Evolutionary conservation across 352 stramenopile genomes (phyloP), one percentile per base, ranked within the genome.

Genomic region (Phytopythium litorale): DNA sequence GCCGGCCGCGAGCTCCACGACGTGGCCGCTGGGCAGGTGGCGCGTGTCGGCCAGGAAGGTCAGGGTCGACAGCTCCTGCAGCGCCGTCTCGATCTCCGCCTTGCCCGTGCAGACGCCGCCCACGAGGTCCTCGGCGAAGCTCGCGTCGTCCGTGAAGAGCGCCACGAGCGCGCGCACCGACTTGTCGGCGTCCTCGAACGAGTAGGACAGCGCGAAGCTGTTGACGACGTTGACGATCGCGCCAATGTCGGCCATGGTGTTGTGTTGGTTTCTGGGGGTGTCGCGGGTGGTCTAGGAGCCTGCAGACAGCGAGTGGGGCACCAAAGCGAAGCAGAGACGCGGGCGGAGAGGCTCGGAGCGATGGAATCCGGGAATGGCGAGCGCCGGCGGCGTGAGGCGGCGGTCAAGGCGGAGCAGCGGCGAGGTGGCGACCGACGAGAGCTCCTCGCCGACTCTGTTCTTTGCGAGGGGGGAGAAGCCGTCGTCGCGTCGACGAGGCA

Each of bases 181-280:
- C 67, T 78, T 76, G 40, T 91, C 79, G n/a, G 68, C 73, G 63
- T 91, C 76, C 68, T 92, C 81, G 21, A 92, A 74, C 72, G 83
- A 90, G 70, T 91, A 94, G 51, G 77, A 68, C 28, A 85, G 72
- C 65, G 85, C 85, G 60, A 92, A 94, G 57, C 69, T 76, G 77
- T 94, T 94, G 40, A 94, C 78, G 66, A 94, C 76, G 78, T 92
- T 94, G 60, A 91, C 79, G 64, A 94, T 89, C 19, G 85, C 74
- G 30, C 72, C 73, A 61, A 88, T 72, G 53, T 92, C 84, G 56
- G 80, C 72, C 84, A 93, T 93, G 50, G 25, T 32, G 28, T 67
- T 1, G 56, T 23, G 8, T 33, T 15, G 35, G 21, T 1, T 1
- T 61, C 19, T 28, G 50, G 5, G 33, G 11, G 12, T 15, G 23